Percentiles rank a stretch among this genome's conserved stretches.
These are phyloP conservation scores for Salix purpurea DNA, from an alignment of 345 rosid species.

Conservation along the genomic window DNA sequence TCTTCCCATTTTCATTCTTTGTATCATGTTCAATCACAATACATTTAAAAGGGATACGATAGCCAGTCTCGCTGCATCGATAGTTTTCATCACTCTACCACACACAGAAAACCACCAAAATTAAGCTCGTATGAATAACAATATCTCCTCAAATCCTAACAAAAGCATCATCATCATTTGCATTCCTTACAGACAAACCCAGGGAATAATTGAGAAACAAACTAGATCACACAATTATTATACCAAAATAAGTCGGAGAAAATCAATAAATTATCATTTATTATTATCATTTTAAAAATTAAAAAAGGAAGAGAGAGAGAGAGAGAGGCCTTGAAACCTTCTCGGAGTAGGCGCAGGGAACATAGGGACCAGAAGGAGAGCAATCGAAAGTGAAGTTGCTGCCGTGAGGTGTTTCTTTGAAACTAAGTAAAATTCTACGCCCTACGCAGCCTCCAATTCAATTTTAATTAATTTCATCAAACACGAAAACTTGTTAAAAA, in stretches of 20 bases:
- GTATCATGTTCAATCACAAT: constrained; percentile 34
- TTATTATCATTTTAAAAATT: not conserved
- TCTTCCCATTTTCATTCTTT: constrained; percentile 25
- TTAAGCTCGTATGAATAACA: not conserved
- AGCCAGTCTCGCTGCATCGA: constrained; percentile 94
- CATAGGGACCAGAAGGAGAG: constrained; percentile 92
- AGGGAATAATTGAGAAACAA: not conserved
- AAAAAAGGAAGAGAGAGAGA: not conserved
- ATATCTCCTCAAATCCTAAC: not conserved
- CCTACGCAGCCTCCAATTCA: constrained; percentile 28
- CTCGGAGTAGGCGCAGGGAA: constrained; percentile 72
- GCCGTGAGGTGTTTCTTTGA: constrained; percentile 64
- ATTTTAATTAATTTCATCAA: not conserved
- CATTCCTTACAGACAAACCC: not conserved
- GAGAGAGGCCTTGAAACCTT: constrained; percentile 38
- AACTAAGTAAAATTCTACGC: constrained; percentile 54
- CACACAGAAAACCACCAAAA: not conserved
- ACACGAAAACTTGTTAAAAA: not conserved
- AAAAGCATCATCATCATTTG: not conserved
- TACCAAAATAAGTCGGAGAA: not conserved
- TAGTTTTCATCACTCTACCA: constrained; percentile 58
- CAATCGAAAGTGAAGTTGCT: constrained; percentile 68
- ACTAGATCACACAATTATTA: not conserved
- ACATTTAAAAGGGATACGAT: constrained; percentile 83
- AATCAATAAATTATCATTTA: not conserved